Conservation (phyloP, 1,139 yeast genomes). For the Candida sanyaensis region DNA sequence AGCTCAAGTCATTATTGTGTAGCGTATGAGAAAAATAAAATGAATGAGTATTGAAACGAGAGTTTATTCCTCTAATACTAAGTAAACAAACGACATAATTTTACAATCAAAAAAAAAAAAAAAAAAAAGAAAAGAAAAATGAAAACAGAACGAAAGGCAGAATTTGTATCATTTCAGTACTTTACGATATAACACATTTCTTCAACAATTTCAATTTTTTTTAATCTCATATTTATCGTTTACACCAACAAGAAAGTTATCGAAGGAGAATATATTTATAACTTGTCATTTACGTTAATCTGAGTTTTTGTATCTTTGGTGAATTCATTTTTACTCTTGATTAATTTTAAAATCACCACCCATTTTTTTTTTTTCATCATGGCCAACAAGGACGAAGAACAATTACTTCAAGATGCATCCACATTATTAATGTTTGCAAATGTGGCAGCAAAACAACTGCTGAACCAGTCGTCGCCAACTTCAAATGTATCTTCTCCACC, state of each 20-base stretch:
- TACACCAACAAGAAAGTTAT: not conserved
- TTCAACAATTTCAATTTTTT: not conserved
- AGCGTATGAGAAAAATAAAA: no score
- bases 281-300: not conserved
- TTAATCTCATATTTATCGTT: not conserved
- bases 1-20: not conserved
- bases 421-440: slow-evolving; percentile 65
- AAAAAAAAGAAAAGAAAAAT: not conserved
- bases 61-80: no score
- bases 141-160: not conserved
- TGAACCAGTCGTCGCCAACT: slow-evolving; percentile 22
- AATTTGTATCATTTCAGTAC: slow-evolving; percentile 1
- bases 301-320: not conserved
- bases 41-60: no score
- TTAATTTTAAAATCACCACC: no score
- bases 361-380: slow-evolving; percentile 4
- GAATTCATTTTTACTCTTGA: not conserved
- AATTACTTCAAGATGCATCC: slow-evolving; percentile 62
- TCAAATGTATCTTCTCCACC: slow-evolving; percentile 11
- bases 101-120: not conserved
- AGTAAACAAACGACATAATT: no score
- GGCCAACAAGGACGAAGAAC: slow-evolving; percentile 29
- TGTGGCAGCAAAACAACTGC: slow-evolving; percentile 46
- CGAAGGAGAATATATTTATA: not conserved
- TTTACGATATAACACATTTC: not conserved